Percentiles rank a stretch among this genome's conserved stretches.
phyloP scores from a whole-genome alignment of 176 grass and related monocot genomes.

The Eremochloa ophiuroides region DNA sequence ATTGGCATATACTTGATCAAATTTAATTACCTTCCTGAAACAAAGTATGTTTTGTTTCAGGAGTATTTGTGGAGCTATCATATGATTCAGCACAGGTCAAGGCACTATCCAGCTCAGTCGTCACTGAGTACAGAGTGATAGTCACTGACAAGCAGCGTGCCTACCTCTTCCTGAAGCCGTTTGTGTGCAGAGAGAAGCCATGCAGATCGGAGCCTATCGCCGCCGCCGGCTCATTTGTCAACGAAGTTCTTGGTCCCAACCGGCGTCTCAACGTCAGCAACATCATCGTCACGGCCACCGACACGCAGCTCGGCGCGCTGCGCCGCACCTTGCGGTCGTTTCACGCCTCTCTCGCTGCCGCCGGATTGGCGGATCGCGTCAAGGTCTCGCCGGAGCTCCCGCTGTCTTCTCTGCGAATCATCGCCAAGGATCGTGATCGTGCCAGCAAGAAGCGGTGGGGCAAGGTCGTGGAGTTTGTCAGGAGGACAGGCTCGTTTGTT shows the following conservation, averaged over 20 bases:
- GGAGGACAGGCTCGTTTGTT: constrained; percentile 40
- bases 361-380: neutral
- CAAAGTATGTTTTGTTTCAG: constrained; percentile 11
- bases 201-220: constrained; percentile 1
- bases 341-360: constrained; percentile 20
- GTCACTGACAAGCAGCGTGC: constrained; percentile 3
- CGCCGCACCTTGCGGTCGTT: constrained; percentile 31
- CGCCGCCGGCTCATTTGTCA: constrained; percentile 10
- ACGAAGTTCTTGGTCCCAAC: constrained; percentile 7
- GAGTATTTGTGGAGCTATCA: constrained; percentile 33
- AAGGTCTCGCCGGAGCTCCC: constrained; percentile 49
- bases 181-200: constrained; percentile 15
- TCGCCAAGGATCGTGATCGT: neutral
- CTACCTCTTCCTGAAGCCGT: constrained; percentile 50
- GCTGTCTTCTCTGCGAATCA: constrained; percentile 31
- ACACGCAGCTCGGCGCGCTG: constrained; percentile 21
- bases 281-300: constrained; percentile 31
- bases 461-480: constrained; percentile 37
- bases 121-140: neutral
- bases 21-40: neutral
- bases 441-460: neutral
- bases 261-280: constrained; percentile 26
- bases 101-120: neutral
- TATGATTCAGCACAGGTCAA: constrained; percentile 33
- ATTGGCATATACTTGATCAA: neutral